These are phyloP conservation scores for Tulasnella sp. DNA, from an alignment of 768 basidiomycete species.

Conservation along the genomic window DNA sequence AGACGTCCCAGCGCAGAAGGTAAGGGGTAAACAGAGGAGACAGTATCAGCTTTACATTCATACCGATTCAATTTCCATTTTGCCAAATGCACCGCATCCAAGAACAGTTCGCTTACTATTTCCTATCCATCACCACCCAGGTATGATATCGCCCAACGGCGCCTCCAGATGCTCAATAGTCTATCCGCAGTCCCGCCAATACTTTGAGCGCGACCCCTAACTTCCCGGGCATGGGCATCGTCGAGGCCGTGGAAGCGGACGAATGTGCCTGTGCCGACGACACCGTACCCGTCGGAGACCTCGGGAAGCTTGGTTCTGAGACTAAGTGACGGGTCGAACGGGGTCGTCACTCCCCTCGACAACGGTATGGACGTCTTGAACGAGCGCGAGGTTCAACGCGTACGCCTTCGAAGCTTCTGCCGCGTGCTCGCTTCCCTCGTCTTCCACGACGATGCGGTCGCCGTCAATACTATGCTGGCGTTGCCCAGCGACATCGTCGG, in stretches of 20 bases:
- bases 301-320: constrained; percentile 2
- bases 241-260: constrained; percentile 19
- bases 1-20: constrained; percentile 78
- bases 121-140: constrained; percentile 60
- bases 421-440: constrained; percentile 42
- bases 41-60: constrained; percentile 4
- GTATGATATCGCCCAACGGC: constrained; percentile 51
- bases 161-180: constrained; percentile 54
- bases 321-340: constrained; percentile 10
- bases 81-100: constrained; percentile 45
- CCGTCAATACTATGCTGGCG: neutral
- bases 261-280: constrained; percentile 12
- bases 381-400: constrained; percentile 69
- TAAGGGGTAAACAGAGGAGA: constrained; percentile 43
- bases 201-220: constrained; percentile 61
- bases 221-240: constrained; percentile 55
- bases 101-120: constrained; percentile 55
- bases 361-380: constrained; percentile 64
- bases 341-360: constrained; percentile 46
- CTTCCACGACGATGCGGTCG: neutral
- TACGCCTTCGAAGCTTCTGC: constrained; percentile 64
- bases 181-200: constrained; percentile 60
- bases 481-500: constrained; percentile 1
- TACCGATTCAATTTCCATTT: neutral
- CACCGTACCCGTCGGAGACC: constrained; percentile 13